Evolutionary conservation across 2,329 filamentous ascomycete genomes (phyloP).

Genomic region (Tolypocladium guangdongense): DNA sequence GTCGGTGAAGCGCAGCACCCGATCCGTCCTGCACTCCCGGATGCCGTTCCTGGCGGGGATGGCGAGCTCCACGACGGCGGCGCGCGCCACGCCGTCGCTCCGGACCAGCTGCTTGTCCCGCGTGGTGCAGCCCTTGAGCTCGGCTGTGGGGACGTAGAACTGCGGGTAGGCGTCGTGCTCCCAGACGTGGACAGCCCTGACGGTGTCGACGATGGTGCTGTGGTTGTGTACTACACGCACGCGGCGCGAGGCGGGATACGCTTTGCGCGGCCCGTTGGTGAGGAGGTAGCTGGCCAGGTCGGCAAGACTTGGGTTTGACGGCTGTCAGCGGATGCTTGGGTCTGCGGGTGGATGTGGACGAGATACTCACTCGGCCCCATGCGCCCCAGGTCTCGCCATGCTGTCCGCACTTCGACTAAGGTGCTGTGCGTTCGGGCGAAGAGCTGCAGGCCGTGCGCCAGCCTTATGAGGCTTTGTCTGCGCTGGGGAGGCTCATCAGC

Average conservation of each 20-base stretch:
- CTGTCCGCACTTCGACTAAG: not conserved
- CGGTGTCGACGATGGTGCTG: conserved; percentile 25
- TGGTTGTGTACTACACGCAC: conserved; percentile 22
- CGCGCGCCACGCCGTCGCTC: conserved; percentile 12
- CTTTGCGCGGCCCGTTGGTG: conserved; percentile 15
- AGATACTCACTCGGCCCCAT: conserved; percentile 6
- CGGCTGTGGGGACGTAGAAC: conserved; percentile 26
- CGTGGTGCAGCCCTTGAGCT: conserved; percentile 16
- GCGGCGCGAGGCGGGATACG: conserved; percentile 15
- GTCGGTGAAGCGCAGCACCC: conserved; percentile 27
- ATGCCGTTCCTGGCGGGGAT: conserved; percentile 14
- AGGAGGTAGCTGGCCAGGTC: conserved; percentile 16
- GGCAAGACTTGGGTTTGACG: conserved; percentile 9
- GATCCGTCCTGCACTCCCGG: conserved; percentile 16
- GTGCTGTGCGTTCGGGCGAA: not conserved
- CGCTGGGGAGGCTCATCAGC: not conserved
- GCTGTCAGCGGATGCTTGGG: not conserved
- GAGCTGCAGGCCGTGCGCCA: not conserved
- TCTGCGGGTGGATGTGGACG: not conserved
- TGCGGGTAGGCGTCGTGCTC: conserved; percentile 38
- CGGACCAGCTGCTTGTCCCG: conserved; percentile 15
- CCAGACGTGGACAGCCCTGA: conserved; percentile 27
- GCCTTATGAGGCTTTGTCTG: not conserved
- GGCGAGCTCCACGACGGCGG: conserved; percentile 19
- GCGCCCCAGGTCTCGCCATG: conserved; percentile 7